Base-by-base conservation (phyloP, 2,329 filamentous ascomycete genomes). In the Diaporthe caulivora region DNA sequence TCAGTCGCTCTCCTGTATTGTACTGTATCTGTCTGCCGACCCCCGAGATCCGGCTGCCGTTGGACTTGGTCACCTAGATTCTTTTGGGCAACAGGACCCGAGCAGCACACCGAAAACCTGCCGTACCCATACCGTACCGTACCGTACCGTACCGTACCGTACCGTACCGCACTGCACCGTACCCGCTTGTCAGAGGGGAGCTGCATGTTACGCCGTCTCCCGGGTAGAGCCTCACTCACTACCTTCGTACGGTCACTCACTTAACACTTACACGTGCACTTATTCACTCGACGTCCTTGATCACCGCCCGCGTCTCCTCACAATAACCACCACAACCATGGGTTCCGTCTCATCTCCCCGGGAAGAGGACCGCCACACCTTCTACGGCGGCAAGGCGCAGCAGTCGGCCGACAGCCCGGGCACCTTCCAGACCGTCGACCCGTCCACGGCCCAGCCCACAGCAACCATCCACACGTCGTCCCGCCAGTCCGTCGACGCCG, bases 391-490 rank as follows among this genome's bases (percentile, higher is more conserved):
- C 82, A 88, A 89, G 80, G 84, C 87, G 57, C 93, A 94, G 79
- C 84, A 87, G 34, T 88, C 90, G 64, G 87, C 87, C 17, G 87
- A 85, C 49, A 89, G 90, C 13, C 84, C 87, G 54, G 86, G 87
- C 74, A 91, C 91, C 60, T 96, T 97, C 84, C 85, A 91, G 76
- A 90, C 92, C 40, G 86, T 96, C 80, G 89, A 97, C 80, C 95
- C 95, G 51, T 91, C 94, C 65, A 95, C 91, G 54, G 90, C 88
- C 72, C 85, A 89, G 75, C 88, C 92, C 8, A 82, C 96, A 67
- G 93, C 93, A 76, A 90, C 92, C 77, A 91, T 97, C 80, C 90
- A 94, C 83, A 87, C 89, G 44, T 93, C 94, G 24, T 92, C 93
- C 0, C 82, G 86, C 29, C 80, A 87, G 72, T 91, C 94, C 79